Evolutionary conservation across 257 asterid species (phyloP), one percentile per base, ranked within the genome.

Genomic region (Ballota nigra): DNA sequence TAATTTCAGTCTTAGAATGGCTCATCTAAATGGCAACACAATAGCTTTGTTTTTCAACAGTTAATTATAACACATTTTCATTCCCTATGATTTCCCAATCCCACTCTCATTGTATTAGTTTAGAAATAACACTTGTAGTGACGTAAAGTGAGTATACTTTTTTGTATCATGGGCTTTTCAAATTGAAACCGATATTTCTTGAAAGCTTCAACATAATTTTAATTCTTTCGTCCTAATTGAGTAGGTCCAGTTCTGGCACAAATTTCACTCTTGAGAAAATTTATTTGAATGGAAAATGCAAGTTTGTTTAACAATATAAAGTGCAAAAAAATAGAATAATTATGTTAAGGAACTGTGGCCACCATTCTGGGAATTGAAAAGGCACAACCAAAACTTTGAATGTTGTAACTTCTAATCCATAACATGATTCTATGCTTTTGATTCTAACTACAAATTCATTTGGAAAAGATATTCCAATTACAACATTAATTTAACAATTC

Each of bases 41-140:
- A 11, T 40, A 26, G 9, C 1, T 24, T 10, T 58, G n/a, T 59
- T 59, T 15, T 43, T 31, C 41, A 9, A 60, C 20, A 29, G n/a
- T 12, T 31, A 60, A 60, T 33, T 19, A 60, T n/a, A n/a, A 60
- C 47, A 60, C 45, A 60, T 60, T 60, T 38, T n/a, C 66, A 60
- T 6, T 38, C 53, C 53, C 51, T n/a, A 12, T 15, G 19, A 60
- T 29, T n/a, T 15, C 65, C 36, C 40, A 58, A 58, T 31, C 36
- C 43, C 43, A 12, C 43, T 59, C 65, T 29, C 22, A 43, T 13
- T 11, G 5, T 12, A 43, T 43, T 36, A 43, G n/a, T 43, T 43
- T 43, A 43, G 18, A 13, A 41, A 45, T 45, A 45, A 45, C 18
- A 13, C 18, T 1, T 13, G 15, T 45, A 40, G 47, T 40, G 47